Evolutionary conservation across 2,329 filamentous ascomycete genomes (phyloP).

Genomic region (Trichophyton verrucosum): DNA sequence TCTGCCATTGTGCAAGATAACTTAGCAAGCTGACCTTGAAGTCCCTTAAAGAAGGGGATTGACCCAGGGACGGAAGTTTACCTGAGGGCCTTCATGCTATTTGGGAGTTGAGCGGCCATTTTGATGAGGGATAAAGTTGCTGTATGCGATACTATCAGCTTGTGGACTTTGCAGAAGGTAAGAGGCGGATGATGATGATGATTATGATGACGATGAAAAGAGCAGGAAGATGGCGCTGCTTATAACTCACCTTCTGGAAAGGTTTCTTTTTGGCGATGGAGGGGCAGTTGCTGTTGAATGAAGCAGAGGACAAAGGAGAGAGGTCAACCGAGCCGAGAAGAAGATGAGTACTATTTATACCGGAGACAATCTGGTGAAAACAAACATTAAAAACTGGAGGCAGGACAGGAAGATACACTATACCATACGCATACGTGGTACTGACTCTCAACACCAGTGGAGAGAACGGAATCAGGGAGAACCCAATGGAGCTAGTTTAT

Average conservation of each 20-base stretch:
- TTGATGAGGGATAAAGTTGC: slow-evolving; percentile 12
- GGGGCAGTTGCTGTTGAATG: not conserved
- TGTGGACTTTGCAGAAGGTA: not conserved
- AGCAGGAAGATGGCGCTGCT: not conserved
- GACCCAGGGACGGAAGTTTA: slow-evolving; percentile 23
- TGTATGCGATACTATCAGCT: not conserved
- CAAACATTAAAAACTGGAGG: slow-evolving; percentile 6
- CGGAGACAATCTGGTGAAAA: not conserved
- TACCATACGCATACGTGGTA: not conserved
- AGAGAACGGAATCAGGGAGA: not conserved
- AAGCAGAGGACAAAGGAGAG: not conserved
- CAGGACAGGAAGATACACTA: not conserved
- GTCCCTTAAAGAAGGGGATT: too few species aligned
- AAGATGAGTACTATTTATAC: slow-evolving; percentile 1
- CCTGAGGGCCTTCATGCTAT: slow-evolving; percentile 52
- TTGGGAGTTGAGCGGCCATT: slow-evolving; percentile 32
- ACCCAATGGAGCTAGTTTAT: not conserved
- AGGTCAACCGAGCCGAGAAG: not conserved
- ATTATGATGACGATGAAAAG: not conserved
- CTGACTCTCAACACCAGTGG: not conserved
- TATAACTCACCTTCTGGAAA: slow-evolving; percentile 2
- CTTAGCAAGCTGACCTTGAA: not conserved
- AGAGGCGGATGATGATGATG: too few species aligned
- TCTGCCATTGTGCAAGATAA: slow-evolving; percentile 18
- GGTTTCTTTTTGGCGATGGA: not conserved